phyloP scores from a whole-genome alignment of 345 rosid species.

The Euphorbia pulcherrima region DNA sequence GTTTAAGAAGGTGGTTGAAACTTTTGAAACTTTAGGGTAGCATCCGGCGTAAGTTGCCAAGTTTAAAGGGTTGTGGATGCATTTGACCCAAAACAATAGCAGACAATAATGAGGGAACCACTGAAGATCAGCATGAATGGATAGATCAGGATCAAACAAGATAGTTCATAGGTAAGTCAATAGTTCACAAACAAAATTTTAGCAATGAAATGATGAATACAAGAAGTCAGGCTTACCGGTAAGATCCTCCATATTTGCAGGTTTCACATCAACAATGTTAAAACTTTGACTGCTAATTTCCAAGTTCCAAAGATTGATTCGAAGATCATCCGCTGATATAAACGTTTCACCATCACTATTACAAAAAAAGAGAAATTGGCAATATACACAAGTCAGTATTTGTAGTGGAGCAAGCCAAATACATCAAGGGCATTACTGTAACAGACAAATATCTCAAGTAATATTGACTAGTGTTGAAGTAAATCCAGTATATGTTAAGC shows the following conservation, averaged over 20 bases:
- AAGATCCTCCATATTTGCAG: slow-evolving; percentile 95
- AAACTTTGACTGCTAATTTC: slow-evolving; percentile 94
- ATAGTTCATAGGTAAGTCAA: not conserved
- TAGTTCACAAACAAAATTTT: not conserved
- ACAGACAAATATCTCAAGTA: not conserved
- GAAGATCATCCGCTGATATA: slow-evolving; percentile 94
- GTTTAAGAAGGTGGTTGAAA: too few species aligned
- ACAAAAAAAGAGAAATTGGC: slow-evolving; percentile 18
- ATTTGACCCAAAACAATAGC: too few species aligned
- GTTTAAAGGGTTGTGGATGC: too few species aligned
- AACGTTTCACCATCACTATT: slow-evolving; percentile 91
- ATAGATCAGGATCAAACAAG: not conserved
- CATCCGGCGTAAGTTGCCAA: too few species aligned
- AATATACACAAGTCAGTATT: not conserved
- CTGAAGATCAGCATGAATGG: not conserved
- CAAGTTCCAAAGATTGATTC: slow-evolving; percentile 98
- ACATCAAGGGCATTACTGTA: not conserved
- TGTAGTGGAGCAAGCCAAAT: not conserved
- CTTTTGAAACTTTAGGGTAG: too few species aligned
- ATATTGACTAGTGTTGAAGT: not conserved
- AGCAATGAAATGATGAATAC: not conserved
- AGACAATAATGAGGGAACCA: too few species aligned
- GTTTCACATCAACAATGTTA: slow-evolving; percentile 96
- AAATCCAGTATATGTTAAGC: not conserved
- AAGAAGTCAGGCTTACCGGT: slow-evolving; percentile 54